Base-by-base conservation (phyloP, 2,329 filamentous ascomycete genomes). In the Dactylellina parvicollis region DNA sequence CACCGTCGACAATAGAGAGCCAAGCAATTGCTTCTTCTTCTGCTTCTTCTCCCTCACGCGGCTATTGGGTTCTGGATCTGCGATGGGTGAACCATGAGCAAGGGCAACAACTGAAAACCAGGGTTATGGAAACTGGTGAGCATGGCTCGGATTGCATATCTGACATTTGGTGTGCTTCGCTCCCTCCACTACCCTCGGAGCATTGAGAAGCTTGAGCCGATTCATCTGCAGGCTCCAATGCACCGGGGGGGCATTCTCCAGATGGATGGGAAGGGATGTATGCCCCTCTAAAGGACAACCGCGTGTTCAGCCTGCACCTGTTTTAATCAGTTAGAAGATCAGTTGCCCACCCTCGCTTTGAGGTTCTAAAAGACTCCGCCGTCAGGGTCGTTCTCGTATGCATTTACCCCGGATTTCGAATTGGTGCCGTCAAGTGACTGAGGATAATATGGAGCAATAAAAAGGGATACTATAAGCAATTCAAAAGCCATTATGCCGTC, bases 371-470 rank as follows among this genome's bases (percentile, higher is more conserved):
- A 24, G 18, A 24, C 56, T 38, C 36, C 36, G 40, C 50, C 42
- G 32, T 38, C 42, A 40, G 46, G 34, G 16, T 42, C 26, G 28
- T n/a, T 59, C 40, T 40, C 36, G 18, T 42, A 44, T 32, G 22
- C 46, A 44, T 56, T 60, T 73, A 73, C 69, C 69, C 69, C 69
- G 30, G 69, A 73, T 73, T 73, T 60, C 47, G 42, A 40, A 47
- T 47, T 38, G 38, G 60, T 47, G 38, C 36, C 34, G 40, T 65
- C 67, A 52, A 66, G 46, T 66, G 60, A 73, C 38, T 61, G 52
- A 59, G 49, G 52, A 56, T 64, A 54, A 44, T 56, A 56, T 52
- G 44, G 42, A 59, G 44, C 49, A 64, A 64, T 72, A 72, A 50
- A 16, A 60, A 46, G 30, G 22, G 42, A 49, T 64, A 26, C 16